Base-by-base conservation (phyloP, 1,139 yeast species). In the Pichia sp. region DNA sequence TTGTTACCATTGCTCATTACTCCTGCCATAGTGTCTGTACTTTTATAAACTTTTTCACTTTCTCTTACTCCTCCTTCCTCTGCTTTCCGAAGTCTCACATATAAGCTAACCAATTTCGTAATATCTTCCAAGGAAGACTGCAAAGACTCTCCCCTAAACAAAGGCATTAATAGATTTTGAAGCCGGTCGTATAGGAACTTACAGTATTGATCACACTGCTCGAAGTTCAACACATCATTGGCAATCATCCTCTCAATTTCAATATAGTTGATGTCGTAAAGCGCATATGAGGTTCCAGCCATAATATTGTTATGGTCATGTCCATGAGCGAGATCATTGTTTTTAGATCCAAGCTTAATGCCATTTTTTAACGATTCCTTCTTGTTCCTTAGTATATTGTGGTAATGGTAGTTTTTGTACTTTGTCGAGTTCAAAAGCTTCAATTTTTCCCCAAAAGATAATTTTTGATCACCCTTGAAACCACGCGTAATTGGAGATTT, bases 111-210 rank as follows among this genome's bases (percentile, higher is more conserved):
- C 50, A 81, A 68, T 48, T 74, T 75, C 62, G 80, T 81, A 46
- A 79, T 68, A 62, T 82, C 85, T 58, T 82, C 87, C 5, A 82
- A 75, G 0, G 86, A 83, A 0, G 77, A 75, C 23, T 76, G 69
- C 40, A 80, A 62, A 6, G 72, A 71, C 31, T 78, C 82, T 23
- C 80, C 77, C 51, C 72, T 70, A 59, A 81, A 82, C 8, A 82
- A 61, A 0, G 84, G 80, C 31, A 74, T 64, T 0, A 77, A 72
- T 8, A 75, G 65, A 3, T 75, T 67, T 29, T 75, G 70, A 2
- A 82, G 66, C 19, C 79, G 66, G 1, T 75, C 65, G 81, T 84
- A 80, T 2, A 82, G 70, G 41, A 76, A 77, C 56, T 77, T 79
- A 19, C 76, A 72, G 44, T 77, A 70, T 50, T 72, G 73, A 44